Conservation (phyloP, 2,329 filamentous ascomycete species). For the Fusarium bulbicola region DNA sequence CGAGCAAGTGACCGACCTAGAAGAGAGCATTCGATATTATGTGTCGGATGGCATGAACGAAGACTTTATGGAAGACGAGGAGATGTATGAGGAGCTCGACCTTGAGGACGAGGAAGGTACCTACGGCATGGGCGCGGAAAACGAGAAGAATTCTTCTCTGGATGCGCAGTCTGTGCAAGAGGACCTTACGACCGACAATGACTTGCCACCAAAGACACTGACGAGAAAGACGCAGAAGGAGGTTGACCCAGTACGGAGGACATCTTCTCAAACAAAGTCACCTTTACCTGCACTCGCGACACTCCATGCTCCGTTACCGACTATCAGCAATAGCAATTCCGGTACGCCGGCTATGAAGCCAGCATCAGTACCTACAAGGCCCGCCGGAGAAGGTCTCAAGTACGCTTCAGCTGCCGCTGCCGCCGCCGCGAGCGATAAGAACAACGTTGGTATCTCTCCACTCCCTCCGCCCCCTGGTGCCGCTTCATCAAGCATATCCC, state of each 20-base stretch:
- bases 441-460: conserved; percentile 91
- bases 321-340: conserved; percentile 65
- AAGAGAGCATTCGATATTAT: conserved; percentile 95
- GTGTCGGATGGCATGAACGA: conserved; percentile 88
- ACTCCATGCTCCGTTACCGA: conserved; percentile 77
- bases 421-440: conserved; percentile 85
- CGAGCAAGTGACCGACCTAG: conserved; percentile 85
- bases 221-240: conserved; percentile 70
- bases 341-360: conserved; percentile 84
- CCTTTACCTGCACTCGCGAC: conserved; percentile 93
- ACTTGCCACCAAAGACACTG: conserved; percentile 54
- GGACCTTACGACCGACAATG: conserved; percentile 71
- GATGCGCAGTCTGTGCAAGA: conserved; percentile 93
- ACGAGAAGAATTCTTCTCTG: conserved; percentile 92
- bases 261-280: conserved; percentile 93
- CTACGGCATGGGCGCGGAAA: conserved; percentile 82
- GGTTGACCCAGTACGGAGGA: conserved; percentile 64
- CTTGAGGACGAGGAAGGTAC: conserved; percentile 91
- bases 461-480: conserved; percentile 86
- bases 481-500: conserved; percentile 53
- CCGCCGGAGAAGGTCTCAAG: conserved; percentile 90
- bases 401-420: conserved; percentile 97
- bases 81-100: conserved; percentile 93
- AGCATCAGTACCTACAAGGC: conserved; percentile 82
- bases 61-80: conserved; percentile 94